Percentiles rank a stretch among this genome's conserved stretches.
phyloP scores from a whole-genome alignment of 1,284 basidiomycete genomes.

The Ustilago shanxiensis region DNA sequence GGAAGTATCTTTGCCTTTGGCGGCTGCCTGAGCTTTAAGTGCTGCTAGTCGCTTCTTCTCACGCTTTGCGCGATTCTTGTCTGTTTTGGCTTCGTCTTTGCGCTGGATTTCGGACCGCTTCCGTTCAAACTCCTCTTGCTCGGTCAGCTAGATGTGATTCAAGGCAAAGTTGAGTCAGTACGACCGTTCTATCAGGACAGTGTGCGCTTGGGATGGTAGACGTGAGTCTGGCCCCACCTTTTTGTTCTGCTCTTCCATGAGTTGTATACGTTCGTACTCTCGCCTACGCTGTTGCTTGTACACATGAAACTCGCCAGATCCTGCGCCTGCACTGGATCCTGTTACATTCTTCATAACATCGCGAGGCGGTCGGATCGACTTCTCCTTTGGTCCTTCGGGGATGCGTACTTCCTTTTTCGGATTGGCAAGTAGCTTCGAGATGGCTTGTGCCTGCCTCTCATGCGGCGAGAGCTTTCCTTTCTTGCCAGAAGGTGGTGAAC shows the following conservation, averaged over 20 bases:
- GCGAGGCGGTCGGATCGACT: conserved; percentile 58
- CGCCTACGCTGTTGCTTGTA: conserved; percentile 94
- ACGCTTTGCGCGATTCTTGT: conserved; percentile 65
- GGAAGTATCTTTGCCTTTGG: conserved; percentile 24
- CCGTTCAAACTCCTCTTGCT: conserved; percentile 53
- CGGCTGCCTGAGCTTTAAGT: conserved; percentile 38
- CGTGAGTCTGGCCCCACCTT: conserved; percentile 74
- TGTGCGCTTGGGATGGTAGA: not conserved
- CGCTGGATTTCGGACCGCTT: conserved; percentile 34
- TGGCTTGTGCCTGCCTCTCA: conserved; percentile 60
- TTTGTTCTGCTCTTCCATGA: conserved; percentile 85
- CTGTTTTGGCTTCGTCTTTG: conserved; percentile 69
- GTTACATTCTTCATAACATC: conserved; percentile 82
- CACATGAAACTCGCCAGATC: conserved; percentile 77
- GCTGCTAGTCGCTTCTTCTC: conserved; percentile 63
- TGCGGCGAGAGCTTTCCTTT: conserved; percentile 51
- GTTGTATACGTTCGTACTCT: conserved; percentile 92
- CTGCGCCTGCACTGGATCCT: conserved; percentile 68
- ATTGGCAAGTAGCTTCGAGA: conserved; percentile 61
- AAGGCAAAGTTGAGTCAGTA: not conserved
- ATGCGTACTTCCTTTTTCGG: conserved; percentile 59
- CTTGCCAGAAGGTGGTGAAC: conserved; percentile 14
- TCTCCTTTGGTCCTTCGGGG: conserved; percentile 47
- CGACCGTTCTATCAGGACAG: not conserved
- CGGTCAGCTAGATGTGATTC: conserved; percentile 31